Percentiles rank a stretch among this genome's conserved stretches.
Conservation (phyloP, 768 basidiomycete genomes). For the Hysterangium stoloniferum region DNA sequence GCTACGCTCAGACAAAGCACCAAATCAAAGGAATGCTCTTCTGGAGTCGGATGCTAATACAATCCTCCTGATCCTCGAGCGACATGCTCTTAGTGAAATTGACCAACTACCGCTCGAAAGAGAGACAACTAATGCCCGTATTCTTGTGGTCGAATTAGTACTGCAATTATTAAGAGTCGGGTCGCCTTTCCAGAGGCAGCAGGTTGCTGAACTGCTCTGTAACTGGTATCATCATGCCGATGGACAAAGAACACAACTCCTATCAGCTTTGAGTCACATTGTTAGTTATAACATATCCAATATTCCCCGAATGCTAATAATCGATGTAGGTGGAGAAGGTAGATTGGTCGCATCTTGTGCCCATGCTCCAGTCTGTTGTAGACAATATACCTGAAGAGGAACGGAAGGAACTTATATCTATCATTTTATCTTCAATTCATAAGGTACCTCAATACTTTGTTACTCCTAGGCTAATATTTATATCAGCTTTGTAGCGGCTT, state of each 20-base stretch:
- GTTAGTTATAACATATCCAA: constrained; percentile 28
- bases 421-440: constrained; percentile 5
- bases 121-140: neutral
- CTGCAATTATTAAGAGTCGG: neutral
- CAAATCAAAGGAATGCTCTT: neutral
- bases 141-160: constrained; percentile 3
- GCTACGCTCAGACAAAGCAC: constrained; percentile 15
- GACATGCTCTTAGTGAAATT: neutral
- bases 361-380: neutral
- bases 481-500: constrained; percentile 35
- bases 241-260: constrained; percentile 37
- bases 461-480: neutral
- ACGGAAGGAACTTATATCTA: constrained; percentile 18
- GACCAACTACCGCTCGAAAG: neutral
- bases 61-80: constrained; percentile 1
- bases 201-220: neutral
- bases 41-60: neutral
- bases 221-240: constrained; percentile 16
- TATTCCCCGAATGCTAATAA: no score
- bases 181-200: neutral
- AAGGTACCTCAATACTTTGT: constrained; percentile 1
- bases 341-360: constrained; percentile 13
- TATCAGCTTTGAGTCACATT: constrained; percentile 32
- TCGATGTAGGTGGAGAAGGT: constrained; percentile 2
- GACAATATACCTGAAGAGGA: constrained; percentile 25